Conservation (phyloP, 768 basidiomycete genomes). For the Russula compacta region DNA sequence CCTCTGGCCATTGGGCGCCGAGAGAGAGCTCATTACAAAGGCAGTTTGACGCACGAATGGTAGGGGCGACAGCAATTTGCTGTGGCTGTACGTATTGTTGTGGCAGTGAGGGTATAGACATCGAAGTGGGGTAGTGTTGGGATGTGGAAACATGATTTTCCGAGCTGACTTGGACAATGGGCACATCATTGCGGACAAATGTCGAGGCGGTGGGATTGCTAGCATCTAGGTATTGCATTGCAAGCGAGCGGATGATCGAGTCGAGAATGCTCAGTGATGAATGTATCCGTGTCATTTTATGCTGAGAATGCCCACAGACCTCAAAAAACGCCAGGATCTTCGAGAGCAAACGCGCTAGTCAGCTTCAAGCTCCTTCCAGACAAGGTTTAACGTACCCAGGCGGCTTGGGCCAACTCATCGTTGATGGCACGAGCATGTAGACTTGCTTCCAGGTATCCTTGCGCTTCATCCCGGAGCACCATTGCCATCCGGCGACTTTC, state of each 20-base stretch:
- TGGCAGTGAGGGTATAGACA: background rate
- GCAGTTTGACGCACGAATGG: conserved; percentile 24
- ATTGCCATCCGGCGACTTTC: conserved; percentile 49
- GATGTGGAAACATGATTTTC: background rate
- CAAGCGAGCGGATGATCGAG: conserved; percentile 53
- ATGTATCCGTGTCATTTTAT: conserved; percentile 43
- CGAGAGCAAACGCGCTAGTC: conserved; percentile 9
- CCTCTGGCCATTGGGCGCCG: conserved; percentile 40
- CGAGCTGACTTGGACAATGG: conserved; percentile 1
- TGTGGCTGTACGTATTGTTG: background rate
- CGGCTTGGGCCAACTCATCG: conserved; percentile 63
- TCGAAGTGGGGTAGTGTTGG: background rate
- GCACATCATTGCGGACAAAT: conserved; percentile 8
- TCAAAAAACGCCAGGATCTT: conserved; percentile 68
- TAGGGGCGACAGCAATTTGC: background rate
- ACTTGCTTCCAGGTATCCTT: conserved; percentile 61
- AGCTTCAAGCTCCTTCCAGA: background rate
- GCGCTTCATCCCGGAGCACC: conserved; percentile 56
- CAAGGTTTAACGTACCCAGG: conserved; percentile 45
- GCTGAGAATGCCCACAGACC: conserved; percentile 56
- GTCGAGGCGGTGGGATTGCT: conserved; percentile 32
- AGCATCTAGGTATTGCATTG: conserved; percentile 50
- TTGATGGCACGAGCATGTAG: conserved; percentile 64
- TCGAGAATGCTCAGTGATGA: conserved; percentile 58
- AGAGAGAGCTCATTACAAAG: conserved; percentile 44